Conservation (phyloP, 2,329 filamentous ascomycete genomes). For the Endocalyx cinctus region DNA sequence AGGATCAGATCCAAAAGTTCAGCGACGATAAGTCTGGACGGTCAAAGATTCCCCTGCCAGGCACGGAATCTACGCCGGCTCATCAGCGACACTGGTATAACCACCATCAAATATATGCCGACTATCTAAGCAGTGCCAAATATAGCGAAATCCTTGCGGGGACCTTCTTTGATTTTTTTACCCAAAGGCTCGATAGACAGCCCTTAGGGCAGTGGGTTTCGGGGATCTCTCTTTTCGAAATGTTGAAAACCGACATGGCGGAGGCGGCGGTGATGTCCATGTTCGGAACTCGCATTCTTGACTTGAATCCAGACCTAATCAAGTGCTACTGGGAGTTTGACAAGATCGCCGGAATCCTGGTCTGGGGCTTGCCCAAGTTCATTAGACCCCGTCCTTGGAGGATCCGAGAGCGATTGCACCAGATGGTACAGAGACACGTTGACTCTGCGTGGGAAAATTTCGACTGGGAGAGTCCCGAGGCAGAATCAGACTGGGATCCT, state of each 20-base stretch:
- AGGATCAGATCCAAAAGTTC: conserved; percentile 12
- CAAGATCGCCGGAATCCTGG: conserved; percentile 10
- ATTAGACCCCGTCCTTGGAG: conserved; percentile 12
- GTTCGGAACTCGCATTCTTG: conserved; percentile 17
- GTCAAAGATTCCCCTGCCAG: conserved; percentile 9
- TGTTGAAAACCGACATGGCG: conserved; percentile 17
- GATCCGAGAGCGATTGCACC: conserved; percentile 12
- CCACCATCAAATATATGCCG: conserved; percentile 10
- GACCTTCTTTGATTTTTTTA: no score
- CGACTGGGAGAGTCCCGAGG: conserved; percentile 11
- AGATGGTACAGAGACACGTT: conserved; percentile 9
- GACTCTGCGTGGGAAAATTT: conserved; percentile 10
- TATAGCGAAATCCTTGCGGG: conserved; percentile 9
- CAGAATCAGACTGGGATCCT: conserved; percentile 23
- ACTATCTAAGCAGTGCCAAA: conserved; percentile 8
- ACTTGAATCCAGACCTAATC: conserved; percentile 19
- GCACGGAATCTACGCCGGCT: conserved; percentile 9
- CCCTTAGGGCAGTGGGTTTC: conserved; percentile 14
- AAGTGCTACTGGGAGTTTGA: conserved; percentile 23
- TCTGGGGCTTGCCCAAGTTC: conserved; percentile 18
- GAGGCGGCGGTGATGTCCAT: conserved; percentile 16
- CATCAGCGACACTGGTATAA: conserved; percentile 18
- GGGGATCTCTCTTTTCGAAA: conserved; percentile 12
- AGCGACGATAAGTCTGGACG: conserved; percentile 12
- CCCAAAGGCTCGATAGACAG: conserved; percentile 9